These are phyloP conservation scores for Paracamarosporium sp. DNA, from an alignment of 2,329 filamentous ascomycete genomes.

Conservation along the genomic window DNA sequence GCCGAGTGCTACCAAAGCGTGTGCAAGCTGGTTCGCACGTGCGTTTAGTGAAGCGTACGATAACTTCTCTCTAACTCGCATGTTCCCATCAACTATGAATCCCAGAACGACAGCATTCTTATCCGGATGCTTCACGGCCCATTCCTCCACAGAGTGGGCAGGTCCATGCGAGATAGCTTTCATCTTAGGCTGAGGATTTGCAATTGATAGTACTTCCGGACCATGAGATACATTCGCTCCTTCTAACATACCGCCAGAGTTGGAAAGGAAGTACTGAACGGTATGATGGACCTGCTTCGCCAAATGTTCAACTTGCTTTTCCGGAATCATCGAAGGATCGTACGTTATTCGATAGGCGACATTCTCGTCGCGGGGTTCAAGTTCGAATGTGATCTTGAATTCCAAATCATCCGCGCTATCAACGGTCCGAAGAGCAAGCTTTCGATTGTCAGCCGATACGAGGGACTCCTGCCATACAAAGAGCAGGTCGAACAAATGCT, in stretches of 20 bases:
- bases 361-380: conserved; percentile 66
- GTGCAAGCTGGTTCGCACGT: conserved; percentile 69
- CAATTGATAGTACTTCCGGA: conserved; percentile 44
- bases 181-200: conserved; percentile 45
- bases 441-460: conserved; percentile 29
- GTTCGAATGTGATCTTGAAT: conserved; percentile 76
- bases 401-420: conserved; percentile 75
- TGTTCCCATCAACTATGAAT: conserved; percentile 48
- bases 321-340: conserved; percentile 60
- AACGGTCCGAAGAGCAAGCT: conserved; percentile 59
- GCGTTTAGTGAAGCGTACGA: conserved; percentile 71
- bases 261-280: conserved; percentile 51
- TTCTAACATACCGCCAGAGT: conserved; percentile 41
- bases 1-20: conserved; percentile 58
- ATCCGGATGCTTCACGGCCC: conserved; percentile 57
- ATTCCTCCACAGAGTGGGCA: conserved; percentile 59
- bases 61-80: conserved; percentile 52
- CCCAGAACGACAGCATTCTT: conserved; percentile 71
- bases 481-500: conserved; percentile 75
- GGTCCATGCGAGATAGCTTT: conserved; percentile 33
- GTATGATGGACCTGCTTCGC: conserved; percentile 67
- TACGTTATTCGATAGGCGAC: conserved; percentile 63
- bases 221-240: conserved; percentile 31
- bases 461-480: conserved; percentile 86
- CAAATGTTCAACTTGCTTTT: conserved; percentile 63